A percentile compares a stretch with the other conserved stretches of the same genome.
Evolutionary conservation across 2,329 filamentous ascomycete species (phyloP).

Genomic region (Pyrenophora seminiperda): DNA sequence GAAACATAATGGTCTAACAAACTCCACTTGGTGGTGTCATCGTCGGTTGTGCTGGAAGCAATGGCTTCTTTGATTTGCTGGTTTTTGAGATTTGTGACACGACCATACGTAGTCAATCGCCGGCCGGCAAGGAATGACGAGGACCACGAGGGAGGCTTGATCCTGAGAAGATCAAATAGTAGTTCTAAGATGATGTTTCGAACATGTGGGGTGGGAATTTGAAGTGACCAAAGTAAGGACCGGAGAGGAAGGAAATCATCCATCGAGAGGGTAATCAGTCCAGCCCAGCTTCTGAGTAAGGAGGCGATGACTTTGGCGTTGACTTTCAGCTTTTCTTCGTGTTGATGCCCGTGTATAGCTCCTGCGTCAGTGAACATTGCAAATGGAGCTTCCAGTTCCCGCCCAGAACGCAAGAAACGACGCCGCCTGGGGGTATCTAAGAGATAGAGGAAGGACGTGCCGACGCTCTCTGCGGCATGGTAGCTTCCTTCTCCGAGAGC

Average conservation of each 20-base stretch:
- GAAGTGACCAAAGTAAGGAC: slow-evolving; percentile 73
- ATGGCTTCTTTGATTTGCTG: slow-evolving; percentile 57
- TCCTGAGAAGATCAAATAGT: slow-evolving; percentile 80
- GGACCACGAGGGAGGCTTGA: slow-evolving; percentile 94
- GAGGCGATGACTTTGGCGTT: slow-evolving; percentile 92
- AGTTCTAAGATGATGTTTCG: slow-evolving; percentile 85
- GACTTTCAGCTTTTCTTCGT: slow-evolving; percentile 74
- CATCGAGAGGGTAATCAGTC: slow-evolving; percentile 84
- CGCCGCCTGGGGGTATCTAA: slow-evolving; percentile 82
- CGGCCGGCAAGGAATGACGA: slow-evolving; percentile 92
- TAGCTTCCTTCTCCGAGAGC: slow-evolving; percentile 89
- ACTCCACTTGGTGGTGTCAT: slow-evolving; percentile 69
- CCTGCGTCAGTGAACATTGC: slow-evolving; percentile 88
- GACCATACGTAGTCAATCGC: slow-evolving; percentile 92
- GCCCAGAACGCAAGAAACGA: slow-evolving; percentile 82
- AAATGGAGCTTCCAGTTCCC: slow-evolving; percentile 84
- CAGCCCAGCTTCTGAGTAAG: slow-evolving; percentile 91
- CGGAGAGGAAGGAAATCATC: slow-evolving; percentile 83
- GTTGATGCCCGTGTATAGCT: slow-evolving; percentile 54
- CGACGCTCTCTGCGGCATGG: slow-evolving; percentile 87
- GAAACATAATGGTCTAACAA: slow-evolving; percentile 95
- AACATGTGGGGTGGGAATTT: slow-evolving; percentile 61
- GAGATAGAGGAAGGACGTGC: slow-evolving; percentile 85
- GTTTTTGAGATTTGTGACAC: slow-evolving; percentile 81
- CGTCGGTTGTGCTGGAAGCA: slow-evolving; percentile 70